Base-by-base conservation (phyloP, 148 eudicot species). In the Heliamphora exappendiculata region DNA sequence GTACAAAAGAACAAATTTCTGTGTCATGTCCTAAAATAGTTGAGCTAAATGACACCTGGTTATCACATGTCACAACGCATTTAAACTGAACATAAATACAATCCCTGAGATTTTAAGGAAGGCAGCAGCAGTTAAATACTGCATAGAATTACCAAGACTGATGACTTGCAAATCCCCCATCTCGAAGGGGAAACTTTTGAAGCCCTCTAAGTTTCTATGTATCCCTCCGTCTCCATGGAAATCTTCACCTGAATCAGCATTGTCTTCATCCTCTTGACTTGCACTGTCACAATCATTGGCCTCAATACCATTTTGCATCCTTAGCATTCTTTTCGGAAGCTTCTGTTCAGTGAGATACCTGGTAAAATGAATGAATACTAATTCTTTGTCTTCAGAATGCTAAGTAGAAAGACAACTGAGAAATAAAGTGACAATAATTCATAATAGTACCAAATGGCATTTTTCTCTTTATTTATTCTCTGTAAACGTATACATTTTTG, bases 291-390 rank as follows among this genome's bases (percentile, higher is more conserved):
- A 55, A 67, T 82, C 75, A 76, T 80, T 82, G 33, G 79, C 76
- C 39, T 73, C 75, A 66, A 78, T 66, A 14, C 86, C 83, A 69
- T 82, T 81, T 80, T 83, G 94, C 87, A 91, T 55, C 81, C 75
- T 86, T 78, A 86, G 70, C 99, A 95, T 95, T 77, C 86, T 76
- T 72, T 89, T 81, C 50, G 99, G 97, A 80, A 93, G 93, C 86
- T 85, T 91, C 81, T 85, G 94, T 74, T 90, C 94, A 55, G 75
- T 89, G 79, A 95, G 86, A 88, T 92, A 95, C 87, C 99, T 95
- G 87, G 78, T 55, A 57, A 63, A 85, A 37, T 64, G 51, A 59
- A 26, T 42, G 47, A 39, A 24, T 28, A 42, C 45, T 57, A 67
- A 37, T 22, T 75, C 78, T 45, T 33, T 49, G 53, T 13, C 2